Base-by-base conservation (phyloP, 1,284 basidiomycete genomes). In the Austroboletus rostrupii region DNA sequence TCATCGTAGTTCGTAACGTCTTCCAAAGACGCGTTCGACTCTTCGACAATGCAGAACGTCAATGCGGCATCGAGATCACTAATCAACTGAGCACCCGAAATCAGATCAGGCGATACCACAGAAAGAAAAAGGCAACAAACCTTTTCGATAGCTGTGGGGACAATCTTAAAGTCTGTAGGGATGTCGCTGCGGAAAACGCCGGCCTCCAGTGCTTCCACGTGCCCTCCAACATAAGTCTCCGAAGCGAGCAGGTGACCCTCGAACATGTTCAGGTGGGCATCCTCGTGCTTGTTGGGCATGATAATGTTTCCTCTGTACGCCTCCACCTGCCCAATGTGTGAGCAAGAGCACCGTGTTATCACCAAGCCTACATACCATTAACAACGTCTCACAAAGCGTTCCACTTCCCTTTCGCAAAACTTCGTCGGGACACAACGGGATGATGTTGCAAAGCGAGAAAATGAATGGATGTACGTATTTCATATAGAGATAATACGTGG, bases 391-490 rank as follows among this genome's bases (percentile, higher is more conserved):
- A 66, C 97, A 99, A 17, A 99, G 76, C 0, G 97, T 99, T 19
- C 97, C 97, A 57, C 84, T 91, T 31, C 97, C 97, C 70, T 99
- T 99, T 42, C 97, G 79, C 60, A 99, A 70, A 5, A 99, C 97
- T 59, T 99, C 97, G 61, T 99, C 97, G 2, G 97, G 94, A 62
- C 88, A 90, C 50, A 99, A 80, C 16, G 97, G 97, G 61, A 99
- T 99, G 69, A 99, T 99, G 77, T 97, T 99, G 74, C 97, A 99
- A 32, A 99, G 76, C 23, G 96, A 99, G 75, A 99, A 99, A 62
- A 99, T 94, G 80, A 99, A 99, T 0, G 97, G 97, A 65, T 99
- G 95, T 12, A 99, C 95, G 66, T 99, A 99, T 92, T 99, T 99
- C 97, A 99, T 99, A 76, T 99, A 99, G 42, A 99, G 80, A 69